These are phyloP conservation scores for Fusarium pseudoanthophilum DNA, from an alignment of 2,329 filamentous ascomycete species.

Conservation along the genomic window DNA sequence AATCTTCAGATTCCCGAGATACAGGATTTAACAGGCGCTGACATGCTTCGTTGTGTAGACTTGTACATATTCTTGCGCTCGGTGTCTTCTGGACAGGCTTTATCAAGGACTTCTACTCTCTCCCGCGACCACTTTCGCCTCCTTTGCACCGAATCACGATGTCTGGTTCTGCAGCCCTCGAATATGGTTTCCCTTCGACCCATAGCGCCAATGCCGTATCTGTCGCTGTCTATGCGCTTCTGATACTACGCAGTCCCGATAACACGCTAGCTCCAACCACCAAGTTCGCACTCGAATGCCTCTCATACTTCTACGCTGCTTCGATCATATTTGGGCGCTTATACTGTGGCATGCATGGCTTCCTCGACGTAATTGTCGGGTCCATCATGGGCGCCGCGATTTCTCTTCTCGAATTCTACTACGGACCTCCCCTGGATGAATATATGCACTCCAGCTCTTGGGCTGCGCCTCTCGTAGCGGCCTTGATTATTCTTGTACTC, in stretches of 20 bases:
- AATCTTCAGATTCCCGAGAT: not conserved
- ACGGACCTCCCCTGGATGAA: constrained; percentile 71
- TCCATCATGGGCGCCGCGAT: constrained; percentile 78
- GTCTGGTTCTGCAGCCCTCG: constrained; percentile 93
- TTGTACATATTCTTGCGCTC: constrained; percentile 79
- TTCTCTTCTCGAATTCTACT: constrained; percentile 68
- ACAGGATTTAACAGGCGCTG: constrained; percentile 19
- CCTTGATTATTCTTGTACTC: constrained; percentile 75
- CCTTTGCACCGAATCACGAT: constrained; percentile 95
- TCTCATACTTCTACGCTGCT: constrained; percentile 84
- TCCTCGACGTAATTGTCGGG: constrained; percentile 88
- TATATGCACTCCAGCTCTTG: constrained; percentile 75
- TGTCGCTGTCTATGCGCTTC: constrained; percentile 85
- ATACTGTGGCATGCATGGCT: constrained; percentile 99
- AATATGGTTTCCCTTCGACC: constrained; percentile 97
- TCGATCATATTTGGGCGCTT: constrained; percentile 92
- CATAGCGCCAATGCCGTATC: constrained; percentile 98
- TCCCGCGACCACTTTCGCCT: constrained; percentile 90
- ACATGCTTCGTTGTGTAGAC: constrained; percentile 52
- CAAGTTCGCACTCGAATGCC: constrained; percentile 70
- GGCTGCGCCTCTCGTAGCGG: constrained; percentile 71
- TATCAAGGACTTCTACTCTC: constrained; percentile 91
- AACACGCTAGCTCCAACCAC: constrained; percentile 68
- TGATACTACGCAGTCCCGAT: constrained; percentile 74
- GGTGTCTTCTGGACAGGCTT: constrained; percentile 92